These are phyloP conservation scores for Lasiosphaeria hispida DNA, from an alignment of 495 filamentous ascomycete genomes.

Conservation along the genomic window DNA sequence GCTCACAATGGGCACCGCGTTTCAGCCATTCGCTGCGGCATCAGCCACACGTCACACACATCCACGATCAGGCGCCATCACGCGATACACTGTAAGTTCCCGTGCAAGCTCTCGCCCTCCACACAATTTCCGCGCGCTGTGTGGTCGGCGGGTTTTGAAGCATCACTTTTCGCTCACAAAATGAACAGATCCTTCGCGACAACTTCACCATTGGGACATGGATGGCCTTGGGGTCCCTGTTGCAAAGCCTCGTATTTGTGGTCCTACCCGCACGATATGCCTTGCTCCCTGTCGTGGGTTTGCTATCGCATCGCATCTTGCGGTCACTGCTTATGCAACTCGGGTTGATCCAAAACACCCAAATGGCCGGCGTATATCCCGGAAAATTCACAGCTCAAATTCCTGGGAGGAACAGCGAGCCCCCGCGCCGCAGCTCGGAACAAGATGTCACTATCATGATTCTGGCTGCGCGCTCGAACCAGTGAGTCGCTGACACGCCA, in stretches of 20 bases:
- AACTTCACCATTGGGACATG: slow-evolving; percentile 26
- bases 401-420: slow-evolving; percentile 2
- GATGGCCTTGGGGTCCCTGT: slow-evolving; percentile 5
- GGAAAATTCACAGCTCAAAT: slow-evolving; percentile 12
- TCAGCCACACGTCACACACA: too few relatives aligned
- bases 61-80: too few relatives aligned
- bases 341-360: background rate
- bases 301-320: background rate
- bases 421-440: background rate
- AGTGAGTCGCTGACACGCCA: background rate
- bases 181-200: slow-evolving; percentile 29
- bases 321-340: background rate
- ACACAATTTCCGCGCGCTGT: too few relatives aligned
- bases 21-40: too few relatives aligned
- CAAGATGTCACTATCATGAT: slow-evolving; percentile 10
- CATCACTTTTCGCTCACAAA: background rate
- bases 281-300: background rate
- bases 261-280: slow-evolving; percentile 3
- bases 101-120: too few relatives aligned
- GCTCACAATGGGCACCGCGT: too few relatives aligned
- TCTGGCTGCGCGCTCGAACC: slow-evolving; percentile 7
- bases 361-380: slow-evolving; percentile 9
- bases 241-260: slow-evolving; percentile 2
- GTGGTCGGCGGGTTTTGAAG: too few relatives aligned
- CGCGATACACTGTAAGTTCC: too few relatives aligned